Evolutionary conservation across 2,329 filamentous ascomycete genomes (phyloP).

Genomic region (Sarocladium oryzae): DNA sequence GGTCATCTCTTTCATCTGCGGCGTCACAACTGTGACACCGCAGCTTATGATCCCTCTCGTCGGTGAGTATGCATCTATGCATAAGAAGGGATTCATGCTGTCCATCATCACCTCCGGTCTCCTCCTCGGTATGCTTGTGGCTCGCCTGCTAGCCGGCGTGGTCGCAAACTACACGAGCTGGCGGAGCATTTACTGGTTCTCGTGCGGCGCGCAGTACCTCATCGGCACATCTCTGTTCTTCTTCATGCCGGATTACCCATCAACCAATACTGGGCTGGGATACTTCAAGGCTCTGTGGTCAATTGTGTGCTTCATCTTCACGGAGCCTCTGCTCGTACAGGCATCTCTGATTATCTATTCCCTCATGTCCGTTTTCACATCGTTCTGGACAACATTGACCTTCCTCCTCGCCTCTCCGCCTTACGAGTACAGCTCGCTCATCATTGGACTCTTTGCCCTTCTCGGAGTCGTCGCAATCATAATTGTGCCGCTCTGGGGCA

Average conservation of each 20-base stretch:
- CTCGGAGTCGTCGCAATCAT: slow-evolving; percentile 67
- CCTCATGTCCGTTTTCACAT: slow-evolving; percentile 43
- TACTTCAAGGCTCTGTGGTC: slow-evolving; percentile 61
- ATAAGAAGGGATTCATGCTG: slow-evolving; percentile 61
- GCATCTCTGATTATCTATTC: slow-evolving; percentile 61
- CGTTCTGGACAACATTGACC: slow-evolving; percentile 61
- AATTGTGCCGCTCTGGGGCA: slow-evolving; percentile 62
- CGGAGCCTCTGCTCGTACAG: slow-evolving; percentile 64
- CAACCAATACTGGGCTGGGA: slow-evolving; percentile 58
- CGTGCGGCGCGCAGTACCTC: slow-evolving; percentile 62
- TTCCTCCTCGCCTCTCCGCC: slow-evolving; percentile 68
- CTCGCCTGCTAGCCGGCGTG: slow-evolving; percentile 68
- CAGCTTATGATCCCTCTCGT: slow-evolving; percentile 75
- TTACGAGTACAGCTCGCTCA: slow-evolving; percentile 59
- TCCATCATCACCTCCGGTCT: slow-evolving; percentile 71
- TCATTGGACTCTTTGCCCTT: slow-evolving; percentile 72
- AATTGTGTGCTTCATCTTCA: slow-evolving; percentile 57
- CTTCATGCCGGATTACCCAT: slow-evolving; percentile 77
- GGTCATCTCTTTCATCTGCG: slow-evolving; percentile 64
- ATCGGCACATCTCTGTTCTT: slow-evolving; percentile 60
- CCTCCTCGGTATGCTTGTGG: slow-evolving; percentile 68
- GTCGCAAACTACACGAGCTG: slow-evolving; percentile 68
- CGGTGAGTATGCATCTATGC: slow-evolving; percentile 66
- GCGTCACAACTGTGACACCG: slow-evolving; percentile 75
- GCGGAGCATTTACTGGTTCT: slow-evolving; percentile 74